Evolutionary conservation across 306 rosid species (phyloP).

Genomic region (Mucuna pruriens): DNA sequence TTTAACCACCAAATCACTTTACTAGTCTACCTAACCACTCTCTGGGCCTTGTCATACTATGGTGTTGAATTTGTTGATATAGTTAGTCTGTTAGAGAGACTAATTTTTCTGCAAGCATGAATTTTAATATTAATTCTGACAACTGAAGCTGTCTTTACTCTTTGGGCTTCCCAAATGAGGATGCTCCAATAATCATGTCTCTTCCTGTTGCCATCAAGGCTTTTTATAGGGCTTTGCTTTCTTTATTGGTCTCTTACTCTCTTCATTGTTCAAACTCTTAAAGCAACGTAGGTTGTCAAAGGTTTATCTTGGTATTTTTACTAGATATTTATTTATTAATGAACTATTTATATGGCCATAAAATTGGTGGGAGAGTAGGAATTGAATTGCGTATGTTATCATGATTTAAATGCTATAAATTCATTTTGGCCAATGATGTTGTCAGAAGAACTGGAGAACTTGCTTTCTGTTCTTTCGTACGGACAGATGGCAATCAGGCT

Average conservation of each 20-base stretch:
- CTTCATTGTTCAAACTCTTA: neutral
- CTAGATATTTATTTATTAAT: neutral
- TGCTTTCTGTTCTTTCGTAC: conserved; percentile 3
- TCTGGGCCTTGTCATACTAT: too few relatives aligned
- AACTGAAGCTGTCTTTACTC: too few relatives aligned
- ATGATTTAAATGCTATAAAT: neutral
- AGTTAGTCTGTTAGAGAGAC: too few relatives aligned
- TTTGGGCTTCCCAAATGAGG: neutral
- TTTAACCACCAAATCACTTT: too few relatives aligned
- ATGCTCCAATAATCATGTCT: neutral
- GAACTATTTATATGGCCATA: neutral
- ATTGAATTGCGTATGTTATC: neutral
- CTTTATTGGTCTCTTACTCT: neutral
- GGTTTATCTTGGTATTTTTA: neutral
- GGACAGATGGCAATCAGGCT: conserved; percentile 22
- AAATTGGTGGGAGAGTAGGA: neutral
- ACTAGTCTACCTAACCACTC: too few relatives aligned
- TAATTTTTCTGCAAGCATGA: too few relatives aligned
- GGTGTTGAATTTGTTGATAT: too few relatives aligned
- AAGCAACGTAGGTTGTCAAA: neutral
- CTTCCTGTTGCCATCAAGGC: neutral
- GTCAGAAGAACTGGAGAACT: neutral
- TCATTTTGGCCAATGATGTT: neutral
- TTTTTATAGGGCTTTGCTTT: neutral
- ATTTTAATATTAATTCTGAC: too few relatives aligned